Conservation (phyloP, 306 rosid genomes). For the Potentilla sterilis region DNA sequence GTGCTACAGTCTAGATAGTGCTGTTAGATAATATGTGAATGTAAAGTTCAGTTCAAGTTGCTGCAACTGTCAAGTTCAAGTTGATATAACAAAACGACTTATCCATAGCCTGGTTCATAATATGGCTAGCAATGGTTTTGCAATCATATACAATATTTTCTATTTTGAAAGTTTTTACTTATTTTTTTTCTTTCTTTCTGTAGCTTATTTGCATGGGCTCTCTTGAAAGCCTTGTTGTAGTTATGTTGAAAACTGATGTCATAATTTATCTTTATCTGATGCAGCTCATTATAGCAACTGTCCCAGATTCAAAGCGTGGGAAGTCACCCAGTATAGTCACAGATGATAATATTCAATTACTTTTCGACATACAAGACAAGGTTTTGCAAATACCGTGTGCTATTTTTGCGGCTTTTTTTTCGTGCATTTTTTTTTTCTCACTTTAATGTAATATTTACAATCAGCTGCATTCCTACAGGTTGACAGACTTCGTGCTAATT, state of each 20-base stretch:
- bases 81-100: background rate
- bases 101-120: background rate
- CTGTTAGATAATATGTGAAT: background rate
- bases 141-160: background rate
- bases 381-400: slow-evolving; percentile 40
- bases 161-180: background rate
- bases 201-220: background rate
- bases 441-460: slow-evolving; percentile 10
- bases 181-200: background rate
- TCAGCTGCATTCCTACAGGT: slow-evolving; percentile 46
- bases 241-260: slow-evolving; percentile 11
- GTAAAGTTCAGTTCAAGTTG: background rate
- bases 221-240: background rate
- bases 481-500: slow-evolving; percentile 70
- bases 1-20: background rate
- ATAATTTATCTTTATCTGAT: slow-evolving; percentile 26
- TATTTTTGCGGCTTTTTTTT: background rate
- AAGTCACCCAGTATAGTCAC: slow-evolving; percentile 73
- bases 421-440: background rate
- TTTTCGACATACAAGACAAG: slow-evolving; percentile 85
- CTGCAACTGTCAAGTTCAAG: background rate
- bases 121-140: slow-evolving; percentile 1
- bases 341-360: slow-evolving; percentile 81
- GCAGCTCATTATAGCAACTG: slow-evolving; percentile 80
- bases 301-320: slow-evolving; percentile 53